A percentile compares a stretch with the other conserved stretches of the same genome.
Conservation (phyloP, 768 basidiomycete genomes). For the Phanerodontia chrysosporium region DNA sequence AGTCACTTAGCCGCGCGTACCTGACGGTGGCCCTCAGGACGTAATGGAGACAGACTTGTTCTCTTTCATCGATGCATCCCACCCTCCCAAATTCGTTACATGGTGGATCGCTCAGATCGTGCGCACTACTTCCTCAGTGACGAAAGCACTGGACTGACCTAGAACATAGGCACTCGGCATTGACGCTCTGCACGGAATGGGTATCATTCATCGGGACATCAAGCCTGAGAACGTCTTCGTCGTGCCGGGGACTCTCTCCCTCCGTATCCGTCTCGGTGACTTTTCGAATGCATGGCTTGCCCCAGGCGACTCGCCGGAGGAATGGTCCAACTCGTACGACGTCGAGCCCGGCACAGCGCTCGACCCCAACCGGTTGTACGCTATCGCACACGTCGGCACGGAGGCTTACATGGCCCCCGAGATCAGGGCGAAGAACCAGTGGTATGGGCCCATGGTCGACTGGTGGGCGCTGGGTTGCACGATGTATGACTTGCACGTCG, state of each 20-base stretch:
- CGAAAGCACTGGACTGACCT: not conserved
- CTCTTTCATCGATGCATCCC: constrained; percentile 1
- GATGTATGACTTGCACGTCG: constrained; percentile 24
- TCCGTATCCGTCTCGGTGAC: constrained; percentile 22
- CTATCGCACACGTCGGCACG: constrained; percentile 18
- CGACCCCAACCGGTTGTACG: constrained; percentile 14
- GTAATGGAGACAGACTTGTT: constrained; percentile 15
- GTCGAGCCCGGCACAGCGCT: constrained; percentile 14
- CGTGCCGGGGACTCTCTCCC: constrained; percentile 10
- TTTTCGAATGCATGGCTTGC: constrained; percentile 21
- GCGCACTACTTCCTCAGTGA: constrained; percentile 9
- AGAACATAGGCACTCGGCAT: constrained; percentile 22
- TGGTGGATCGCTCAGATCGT: constrained; percentile 27
- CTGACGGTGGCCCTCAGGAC: constrained; percentile 12
- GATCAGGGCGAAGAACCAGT: constrained; percentile 5
- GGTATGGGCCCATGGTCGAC: constrained; percentile 26
- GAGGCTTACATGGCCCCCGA: constrained; percentile 24
- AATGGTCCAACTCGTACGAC: not conserved
- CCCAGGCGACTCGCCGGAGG: constrained; percentile 6
- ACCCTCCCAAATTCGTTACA: not conserved
- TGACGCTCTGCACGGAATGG: constrained; percentile 42
- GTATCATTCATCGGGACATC: constrained; percentile 56
- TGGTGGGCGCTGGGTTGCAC: constrained; percentile 25
- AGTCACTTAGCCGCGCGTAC: not conserved
- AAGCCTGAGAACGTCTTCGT: constrained; percentile 57